phyloP scores from a whole-genome alignment of 306 rosid species.

The Lathyrus tuberosus region DNA sequence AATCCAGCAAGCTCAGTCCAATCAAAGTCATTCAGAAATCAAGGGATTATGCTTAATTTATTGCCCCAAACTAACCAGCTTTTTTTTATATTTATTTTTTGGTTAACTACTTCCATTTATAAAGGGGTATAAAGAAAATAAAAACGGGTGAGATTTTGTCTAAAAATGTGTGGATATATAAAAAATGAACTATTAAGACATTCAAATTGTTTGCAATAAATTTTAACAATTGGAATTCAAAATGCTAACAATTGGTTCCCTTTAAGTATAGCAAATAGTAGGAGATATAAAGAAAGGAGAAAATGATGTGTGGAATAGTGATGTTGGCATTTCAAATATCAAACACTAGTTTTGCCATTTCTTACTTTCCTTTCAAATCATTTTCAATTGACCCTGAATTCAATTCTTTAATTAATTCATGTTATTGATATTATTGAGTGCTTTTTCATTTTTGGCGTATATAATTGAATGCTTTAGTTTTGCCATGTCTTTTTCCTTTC shows the following conservation, averaged over 20 bases:
- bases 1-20: slow-evolving; percentile 50
- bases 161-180: slow-evolving; percentile 1
- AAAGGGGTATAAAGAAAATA: slow-evolving; percentile 19
- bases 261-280: neutral
- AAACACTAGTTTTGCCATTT: neutral
- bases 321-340: slow-evolving; percentile 8
- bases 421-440: slow-evolving; percentile 23
- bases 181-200: slow-evolving; percentile 11
- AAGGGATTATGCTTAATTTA: slow-evolving; percentile 51
- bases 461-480: slow-evolving; percentile 1
- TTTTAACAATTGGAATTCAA: neutral
- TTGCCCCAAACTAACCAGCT: slow-evolving; percentile 49
- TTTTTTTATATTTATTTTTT: slow-evolving; percentile 35
- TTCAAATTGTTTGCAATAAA: slow-evolving; percentile 13
- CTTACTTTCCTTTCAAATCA: neutral
- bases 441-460: neutral
- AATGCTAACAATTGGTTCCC: neutral
- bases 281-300: neutral
- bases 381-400: neutral
- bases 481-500: neutral
- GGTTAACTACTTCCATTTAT: slow-evolving; percentile 31
- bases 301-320: neutral
- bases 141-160: slow-evolving; percentile 3
- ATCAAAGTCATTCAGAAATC: slow-evolving; percentile 48
- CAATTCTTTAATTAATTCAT: slow-evolving; percentile 22